Base-by-base conservation (phyloP, 305 asterid genomes). In the Fraxinus dipetala region DNA sequence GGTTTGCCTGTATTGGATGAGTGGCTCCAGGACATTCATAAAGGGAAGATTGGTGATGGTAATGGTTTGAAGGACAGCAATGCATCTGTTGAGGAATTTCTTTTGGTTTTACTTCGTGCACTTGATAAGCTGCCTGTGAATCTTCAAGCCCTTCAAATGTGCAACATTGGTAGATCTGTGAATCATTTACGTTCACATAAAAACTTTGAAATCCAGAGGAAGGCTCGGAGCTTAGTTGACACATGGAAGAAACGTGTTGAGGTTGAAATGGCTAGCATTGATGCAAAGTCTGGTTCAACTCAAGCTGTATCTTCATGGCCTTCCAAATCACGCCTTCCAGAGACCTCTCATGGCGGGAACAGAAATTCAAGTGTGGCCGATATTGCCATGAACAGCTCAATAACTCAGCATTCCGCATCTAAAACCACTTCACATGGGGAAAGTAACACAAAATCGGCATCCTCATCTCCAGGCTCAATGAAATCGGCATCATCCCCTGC, bases 1-100 rank as follows among this genome's bases (percentile, higher is more conserved):
- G 99, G 98, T 54, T 85, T 96, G 38, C 87, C 90, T 85, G 87
- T 96, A 54, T 84, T 96, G 78, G 99, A 94, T 75, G 97, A 91
- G 72, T 96, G 99, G 99, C 98, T 96, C 43, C 98, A 96, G 90
- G 98, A 96, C 76, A 86, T 91, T 35, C 96, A 96, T 70, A 96
- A 91, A 83, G 95, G 92, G 83, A 91, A 90, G 82, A 59, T 89
- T 85, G 93, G 92, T 9, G 92, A 87, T 79, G 76, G 84, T 59
- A 84, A 73, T 87, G 83, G 75, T 81, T 70, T 79, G 34, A 91
- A 93, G 89, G 93, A 90, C 36, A 85, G 90, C 83, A 97, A 91
- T 82, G 88, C 88, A 81, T 86, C 91, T 14, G 88, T 89, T 48
- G 97, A 94, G 82, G 98, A 93, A 26, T 92, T 94, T 84, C 94